Conservation (phyloP, 495 filamentous ascomycete genomes). For the Aspergillus nidulans region DNA sequence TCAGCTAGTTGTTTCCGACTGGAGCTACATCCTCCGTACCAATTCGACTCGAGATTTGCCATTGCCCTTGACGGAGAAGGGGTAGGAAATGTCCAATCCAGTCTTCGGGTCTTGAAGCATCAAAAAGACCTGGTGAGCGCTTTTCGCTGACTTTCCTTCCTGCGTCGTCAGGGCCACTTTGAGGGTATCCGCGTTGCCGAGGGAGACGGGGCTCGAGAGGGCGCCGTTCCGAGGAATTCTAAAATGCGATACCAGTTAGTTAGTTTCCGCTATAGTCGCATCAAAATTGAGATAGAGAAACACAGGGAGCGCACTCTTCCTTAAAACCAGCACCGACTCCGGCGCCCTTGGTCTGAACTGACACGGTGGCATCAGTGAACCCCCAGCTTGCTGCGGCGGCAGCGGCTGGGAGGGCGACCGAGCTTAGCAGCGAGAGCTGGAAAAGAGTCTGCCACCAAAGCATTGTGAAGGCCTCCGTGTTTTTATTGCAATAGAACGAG, state of each 20-base stretch:
- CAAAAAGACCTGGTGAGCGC: conserved; percentile 91
- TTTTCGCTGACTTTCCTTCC: conserved; percentile 70
- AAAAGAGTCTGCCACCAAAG: conserved; percentile 39
- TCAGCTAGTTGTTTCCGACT: conserved; percentile 21
- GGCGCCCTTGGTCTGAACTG: conserved; percentile 66
- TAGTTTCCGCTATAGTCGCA: conserved; percentile 5
- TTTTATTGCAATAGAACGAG: conserved; percentile 5
- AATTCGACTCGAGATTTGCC: conserved; percentile 81
- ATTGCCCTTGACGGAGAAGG: conserved; percentile 78
- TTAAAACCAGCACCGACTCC: conserved; percentile 61
- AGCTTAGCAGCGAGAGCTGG: conserved; percentile 38
- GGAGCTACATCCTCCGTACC: conserved; percentile 47
- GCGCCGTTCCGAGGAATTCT: conserved; percentile 63
- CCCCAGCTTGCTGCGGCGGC: conserved; percentile 72
- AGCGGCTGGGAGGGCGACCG: conserved; percentile 35
- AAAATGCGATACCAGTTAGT: background rate
- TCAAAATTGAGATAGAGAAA: conserved; percentile 4
- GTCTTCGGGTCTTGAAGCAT: conserved; percentile 68
- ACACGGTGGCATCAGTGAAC: conserved; percentile 79
- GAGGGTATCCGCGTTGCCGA: conserved; percentile 67
- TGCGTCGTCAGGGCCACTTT: conserved; percentile 78
- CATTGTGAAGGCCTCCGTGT: conserved; percentile 24
- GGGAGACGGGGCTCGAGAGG: conserved; percentile 57
- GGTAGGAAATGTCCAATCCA: conserved; percentile 84
- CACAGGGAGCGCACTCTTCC: conserved; percentile 54